phyloP scores from a whole-genome alignment of 1,139 yeast genomes.

The Wickerhamiella pararugosa region DNA sequence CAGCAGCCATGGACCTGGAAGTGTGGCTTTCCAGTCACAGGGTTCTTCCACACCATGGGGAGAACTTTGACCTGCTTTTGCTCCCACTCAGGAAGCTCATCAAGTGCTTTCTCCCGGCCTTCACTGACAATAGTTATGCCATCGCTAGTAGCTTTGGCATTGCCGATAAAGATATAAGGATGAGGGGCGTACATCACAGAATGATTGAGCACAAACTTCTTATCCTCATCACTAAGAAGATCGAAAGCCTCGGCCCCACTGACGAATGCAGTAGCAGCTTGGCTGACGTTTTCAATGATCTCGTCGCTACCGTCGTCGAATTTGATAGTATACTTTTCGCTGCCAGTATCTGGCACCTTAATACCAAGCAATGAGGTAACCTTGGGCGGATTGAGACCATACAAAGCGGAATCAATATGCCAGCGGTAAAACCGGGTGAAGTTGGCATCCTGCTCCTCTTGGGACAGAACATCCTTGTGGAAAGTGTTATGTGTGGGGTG shows the following conservation, averaged over 20 bases:
- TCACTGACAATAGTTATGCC: constrained; percentile 78
- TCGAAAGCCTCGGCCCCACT: constrained; percentile 68
- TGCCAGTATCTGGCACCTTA: constrained; percentile 39
- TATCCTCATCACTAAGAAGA: constrained; percentile 48
- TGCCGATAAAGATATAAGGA: constrained; percentile 71
- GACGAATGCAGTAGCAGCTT: constrained; percentile 80
- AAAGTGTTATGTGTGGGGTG: constrained; percentile 75
- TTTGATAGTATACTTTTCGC: constrained; percentile 17
- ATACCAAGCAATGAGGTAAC: constrained; percentile 73
- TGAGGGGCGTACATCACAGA: constrained; percentile 82
- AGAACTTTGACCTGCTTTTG: constrained; percentile 53
- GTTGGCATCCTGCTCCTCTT: constrained; percentile 43
- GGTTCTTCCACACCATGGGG: constrained; percentile 87
- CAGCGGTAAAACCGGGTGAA: constrained; percentile 77
- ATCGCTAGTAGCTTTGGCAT: constrained; percentile 68
- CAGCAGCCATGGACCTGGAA: constrained; percentile 82
- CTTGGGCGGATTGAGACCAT: constrained; percentile 71
- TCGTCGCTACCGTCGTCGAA: constrained; percentile 57
- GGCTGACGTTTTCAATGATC: constrained; percentile 35
- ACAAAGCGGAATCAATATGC: constrained; percentile 85
- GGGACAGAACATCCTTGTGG: constrained; percentile 53
- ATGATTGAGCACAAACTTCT: constrained; percentile 56
- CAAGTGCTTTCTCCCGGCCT: constrained; percentile 50
- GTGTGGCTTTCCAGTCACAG: constrained; percentile 70
- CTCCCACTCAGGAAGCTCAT: constrained; percentile 70